Percentiles rank a stretch among this genome's conserved stretches.
These are phyloP conservation scores for Sporodiniella umbellata DNA, from an alignment of 371 early-diverging fungal genomes.

Conservation along the genomic window DNA sequence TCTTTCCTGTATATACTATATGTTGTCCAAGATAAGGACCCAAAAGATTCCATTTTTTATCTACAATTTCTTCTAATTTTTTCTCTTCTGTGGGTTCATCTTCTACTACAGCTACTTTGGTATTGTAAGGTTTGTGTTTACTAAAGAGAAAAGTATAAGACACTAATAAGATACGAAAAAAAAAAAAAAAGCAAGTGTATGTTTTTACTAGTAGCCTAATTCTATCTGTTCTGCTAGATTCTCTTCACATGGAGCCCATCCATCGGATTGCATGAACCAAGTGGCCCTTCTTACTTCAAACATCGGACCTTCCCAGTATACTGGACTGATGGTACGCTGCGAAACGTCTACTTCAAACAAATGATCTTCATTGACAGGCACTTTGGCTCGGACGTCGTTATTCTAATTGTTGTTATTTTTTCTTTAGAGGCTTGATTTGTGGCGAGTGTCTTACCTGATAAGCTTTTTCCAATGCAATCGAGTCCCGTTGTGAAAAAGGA, in stretches of 20 bases:
- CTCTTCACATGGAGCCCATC: constrained; percentile 78
- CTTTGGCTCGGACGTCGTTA: constrained; percentile 30
- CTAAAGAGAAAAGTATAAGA: constrained; percentile 13
- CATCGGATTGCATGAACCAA: constrained; percentile 75
- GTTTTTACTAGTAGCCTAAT: constrained; percentile 68
- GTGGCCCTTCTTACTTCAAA: constrained; percentile 80
- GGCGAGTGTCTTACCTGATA: constrained; percentile 42
- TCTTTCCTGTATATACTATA: constrained; percentile 63
- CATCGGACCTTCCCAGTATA: constrained; percentile 82
- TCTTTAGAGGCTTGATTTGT: too few relatives aligned
- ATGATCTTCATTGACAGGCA: constrained; percentile 71
- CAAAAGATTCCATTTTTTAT: constrained; percentile 66
- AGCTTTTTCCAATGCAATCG: constrained; percentile 55
- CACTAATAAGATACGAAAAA: too few relatives aligned
- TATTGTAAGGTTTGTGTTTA: constrained; percentile 54
- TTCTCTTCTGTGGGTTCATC: constrained; percentile 30
- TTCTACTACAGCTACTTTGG: constrained; percentile 12
- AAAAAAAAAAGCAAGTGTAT: too few relatives aligned
- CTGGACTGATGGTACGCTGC: constrained; percentile 65
- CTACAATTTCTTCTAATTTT: constrained; percentile 34
- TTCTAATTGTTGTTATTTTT: too few relatives aligned
- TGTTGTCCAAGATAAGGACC: constrained; percentile 79
- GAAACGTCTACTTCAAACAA: constrained; percentile 77
- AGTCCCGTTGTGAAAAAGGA: constrained; percentile 59
- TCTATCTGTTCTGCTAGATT: constrained; percentile 77